Base-by-base conservation (phyloP, 2,329 filamentous ascomycete genomes). In the Curvularia spicifera region DNA sequence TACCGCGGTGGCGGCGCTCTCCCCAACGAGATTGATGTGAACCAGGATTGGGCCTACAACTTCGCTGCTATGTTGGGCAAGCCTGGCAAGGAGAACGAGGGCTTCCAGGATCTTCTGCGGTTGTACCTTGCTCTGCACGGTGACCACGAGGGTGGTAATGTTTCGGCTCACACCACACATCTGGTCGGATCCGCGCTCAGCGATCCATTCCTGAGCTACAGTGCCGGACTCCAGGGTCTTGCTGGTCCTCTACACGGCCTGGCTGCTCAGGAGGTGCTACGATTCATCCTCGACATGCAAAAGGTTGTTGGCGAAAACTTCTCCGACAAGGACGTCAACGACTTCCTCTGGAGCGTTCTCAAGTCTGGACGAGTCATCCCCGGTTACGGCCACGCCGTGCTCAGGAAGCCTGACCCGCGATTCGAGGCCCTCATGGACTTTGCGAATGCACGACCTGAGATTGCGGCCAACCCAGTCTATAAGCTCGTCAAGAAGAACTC, bases 41-140 rank as follows among this genome's bases (percentile, higher is more conserved):
- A 90, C 68, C 91, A 97, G 80, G 95, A 99, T 80, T 99, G 95
- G 95, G 90, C 93, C 0, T 96, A 97, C 84, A 99, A 99, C 85
- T 99, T 97, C 73, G 95, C 95, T 45, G 91, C 93, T 66, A 93
- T 98, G 87, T 86, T 98, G 53, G 94, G 94, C 73, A 97, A 96
- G 82, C 87, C 89, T 50, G 92, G 93, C 67, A 87, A 89, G 78
- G 84, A 96, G 79, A 89, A 98, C 70, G 91, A 93, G 80, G 90
- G 91, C 77, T 97, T 99, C 85, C 94, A 98, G 77, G 95, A 99
- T 73, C 85, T 99, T 20, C 85, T 99, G 63, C 88, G 95, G 69
- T 83, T 99, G 31, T 99, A 99, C 80, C 88, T 99, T 24, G 94
- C 95, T 49, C 89, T 99, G 5, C 95, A 99, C 79, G 95, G 95